Evolutionary conservation across 2,329 filamentous ascomycete genomes (phyloP), one percentile per base, ranked within the genome.

Genomic region (Nemania serpens): DNA sequence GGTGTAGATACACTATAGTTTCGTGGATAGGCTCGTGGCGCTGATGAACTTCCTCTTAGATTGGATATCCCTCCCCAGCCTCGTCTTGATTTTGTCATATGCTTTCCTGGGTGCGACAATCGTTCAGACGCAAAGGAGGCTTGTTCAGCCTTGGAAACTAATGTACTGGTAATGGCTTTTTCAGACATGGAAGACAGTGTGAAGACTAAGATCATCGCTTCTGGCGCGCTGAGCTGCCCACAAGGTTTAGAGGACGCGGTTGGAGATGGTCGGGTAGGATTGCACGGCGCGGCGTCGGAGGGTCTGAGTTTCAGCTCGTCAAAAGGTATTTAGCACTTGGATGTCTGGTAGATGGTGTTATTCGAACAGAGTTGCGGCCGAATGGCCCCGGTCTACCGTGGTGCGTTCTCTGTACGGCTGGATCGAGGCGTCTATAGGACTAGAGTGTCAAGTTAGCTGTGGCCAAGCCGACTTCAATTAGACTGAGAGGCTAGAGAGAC

Each of bases 81-180:
- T 56, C 36, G 54, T 49, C 12, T 56, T 49, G 13, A 13, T 34
- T 29, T 48, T 47, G 7, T 55, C 34, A 33, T 55, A 55, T 18
- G 43, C 13, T 33, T 37, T 47, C 25, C 17, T 18, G 11, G 37
- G 25, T 43, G 36, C 45, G 11, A 56, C 36, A 25, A 55, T 55
- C 34, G 9, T 47, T 18, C 43, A 48, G 45, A 39, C 34, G 3
- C 20, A 33, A 33, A n/a, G 11, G 33, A 55, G 20, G 15, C 33
- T 48, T 15, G 36, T 55, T 39, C 43, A 11, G 10, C 53, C 42
- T 15, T 48, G 43, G 33, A 55, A 48, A 20, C 43, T 10, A 55
- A 29, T 41, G 20, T 41, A 6, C 20, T 48, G 43, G 34, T 55
- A 25, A 41, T 48, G 20, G 20, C 33, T 11, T 55, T 48, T 20